Conservation (phyloP, 1,284 basidiomycete genomes). For the Boletus smithii region DNA sequence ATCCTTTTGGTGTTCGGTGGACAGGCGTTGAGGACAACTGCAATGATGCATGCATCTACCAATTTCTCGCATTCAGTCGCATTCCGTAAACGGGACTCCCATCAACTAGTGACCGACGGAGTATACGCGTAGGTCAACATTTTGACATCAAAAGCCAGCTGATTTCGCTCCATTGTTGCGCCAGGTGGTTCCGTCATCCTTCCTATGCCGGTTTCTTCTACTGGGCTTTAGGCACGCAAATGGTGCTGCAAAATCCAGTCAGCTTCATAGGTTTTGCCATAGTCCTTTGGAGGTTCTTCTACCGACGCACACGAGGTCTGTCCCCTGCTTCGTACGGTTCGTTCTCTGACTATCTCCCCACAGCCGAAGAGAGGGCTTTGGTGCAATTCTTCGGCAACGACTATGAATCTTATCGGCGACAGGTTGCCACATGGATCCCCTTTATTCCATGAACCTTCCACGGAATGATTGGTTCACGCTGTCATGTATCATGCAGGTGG, state of each 20-base stretch:
- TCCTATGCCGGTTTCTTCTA: slow-evolving; percentile 98
- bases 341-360: slow-evolving; percentile 6
- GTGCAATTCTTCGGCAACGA: slow-evolving; percentile 80
- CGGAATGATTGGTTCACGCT: not conserved
- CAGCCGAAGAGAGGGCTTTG: slow-evolving; percentile 74
- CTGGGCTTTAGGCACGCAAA: slow-evolving; percentile 94
- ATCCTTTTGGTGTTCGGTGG: slow-evolving; percentile 63
- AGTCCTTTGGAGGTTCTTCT: slow-evolving; percentile 87
- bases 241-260: slow-evolving; percentile 87
- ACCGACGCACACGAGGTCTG: slow-evolving; percentile 74
- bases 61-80: slow-evolving; percentile 93
- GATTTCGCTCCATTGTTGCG: slow-evolving; percentile 3
- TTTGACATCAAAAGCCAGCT: not conserved
- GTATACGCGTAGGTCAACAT: slow-evolving; percentile 70
- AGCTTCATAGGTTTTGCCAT: slow-evolving; percentile 62
- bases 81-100: slow-evolving; percentile 65
- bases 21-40: slow-evolving; percentile 78
- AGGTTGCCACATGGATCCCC: slow-evolving; percentile 74
- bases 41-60: slow-evolving; percentile 93
- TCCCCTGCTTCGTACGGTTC: slow-evolving; percentile 13
- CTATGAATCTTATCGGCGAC: slow-evolving; percentile 66
- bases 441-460: slow-evolving; percentile 51
- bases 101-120: slow-evolving; percentile 82
- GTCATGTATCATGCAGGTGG: slow-evolving; percentile 1
- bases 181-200: slow-evolving; percentile 88